Evolutionary conservation across 768 basidiomycete species (phyloP).

Genomic region (Kwoniella heveanensis): DNA sequence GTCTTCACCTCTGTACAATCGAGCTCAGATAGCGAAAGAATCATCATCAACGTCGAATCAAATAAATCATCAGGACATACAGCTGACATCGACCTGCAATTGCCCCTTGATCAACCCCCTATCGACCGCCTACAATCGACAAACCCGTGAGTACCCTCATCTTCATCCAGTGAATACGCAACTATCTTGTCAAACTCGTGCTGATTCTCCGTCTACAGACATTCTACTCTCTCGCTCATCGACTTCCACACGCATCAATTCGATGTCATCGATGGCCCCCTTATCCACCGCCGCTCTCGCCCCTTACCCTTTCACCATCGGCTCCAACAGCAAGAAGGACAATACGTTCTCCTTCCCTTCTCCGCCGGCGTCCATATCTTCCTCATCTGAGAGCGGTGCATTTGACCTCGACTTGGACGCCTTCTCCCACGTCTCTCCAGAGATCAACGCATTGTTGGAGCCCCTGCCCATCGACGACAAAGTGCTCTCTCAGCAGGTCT

Average conservation of each 20-base stretch:
- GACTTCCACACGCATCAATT: background rate
- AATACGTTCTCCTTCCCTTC: conserved; percentile 16
- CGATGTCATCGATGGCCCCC: conserved; percentile 15
- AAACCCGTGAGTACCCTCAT: background rate
- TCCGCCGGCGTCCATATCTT: conserved; percentile 4
- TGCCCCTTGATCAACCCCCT: conserved; percentile 67
- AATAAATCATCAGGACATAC: conserved; percentile 89
- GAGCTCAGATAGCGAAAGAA: too few species aligned
- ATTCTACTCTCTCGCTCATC: background rate
- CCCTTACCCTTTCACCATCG: conserved; percentile 12
- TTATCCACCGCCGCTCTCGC: conserved; percentile 6
- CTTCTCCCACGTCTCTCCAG: conserved; percentile 10
- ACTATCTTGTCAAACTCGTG: background rate
- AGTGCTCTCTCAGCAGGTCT: background rate
- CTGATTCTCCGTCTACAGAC: background rate
- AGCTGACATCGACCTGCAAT: conserved; percentile 93
- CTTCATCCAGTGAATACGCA: background rate
- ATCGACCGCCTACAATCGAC: background rate
- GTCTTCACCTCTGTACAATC: background rate
- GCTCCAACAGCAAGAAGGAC: conserved; percentile 2
- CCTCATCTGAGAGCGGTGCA: conserved; percentile 7
- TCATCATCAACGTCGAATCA: background rate
- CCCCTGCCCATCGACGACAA: conserved; percentile 12
- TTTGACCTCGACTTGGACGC: conserved; percentile 20
- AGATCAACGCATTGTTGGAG: conserved; percentile 5